Base-by-base conservation (phyloP, 2,329 filamentous ascomycete species). In the Clarireedia monteithiana region DNA sequence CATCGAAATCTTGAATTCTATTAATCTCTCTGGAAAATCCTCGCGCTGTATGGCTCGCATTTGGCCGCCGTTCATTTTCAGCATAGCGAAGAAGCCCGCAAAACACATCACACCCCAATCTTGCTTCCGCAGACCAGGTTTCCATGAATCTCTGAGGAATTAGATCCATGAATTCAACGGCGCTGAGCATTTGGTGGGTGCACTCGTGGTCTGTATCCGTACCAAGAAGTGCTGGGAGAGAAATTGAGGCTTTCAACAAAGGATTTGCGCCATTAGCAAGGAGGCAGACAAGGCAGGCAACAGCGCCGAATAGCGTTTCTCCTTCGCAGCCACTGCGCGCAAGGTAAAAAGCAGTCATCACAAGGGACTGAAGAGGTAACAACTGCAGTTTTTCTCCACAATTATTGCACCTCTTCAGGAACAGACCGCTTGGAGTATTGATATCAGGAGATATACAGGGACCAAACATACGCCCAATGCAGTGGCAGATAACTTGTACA, bases 171-270 rank as follows among this genome's bases (percentile, higher is more conserved):
- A 63, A 54, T 57, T 55, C 59, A 6, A 58, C 34, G 20, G 62
- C 60, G 63, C 63, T 56, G 23, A 72, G 17, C 9, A 63, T 56
- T 56, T 63, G 45, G 55, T 72, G 64, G 23, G 38, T 58, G 46
- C 61, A 63, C 10, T 56, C 30, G 2, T 55, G 5, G 2, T 15
- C 36, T n/a, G 39, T 24, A 15, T 62, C 58, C 1, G 17, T 49
- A 6, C 42, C 24, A 17, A 24, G 12, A 14, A 46, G 42, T 20
- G 42, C 42, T 14, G n/a, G 42, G 4, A 46, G 42, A 46, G 42
- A 46, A 23, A 46, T 46, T 6, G 42, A 15, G 12, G n/a, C 42
- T 14, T n/a, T 24, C 42, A 20, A n/a, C 2, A 24, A 12, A 46
- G 42, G 42, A 24, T 46, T 6, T 46, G 23, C 42, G 12, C 42